Conservation (phyloP, 345 rosid genomes). For the Lepidium didymum region DNA sequence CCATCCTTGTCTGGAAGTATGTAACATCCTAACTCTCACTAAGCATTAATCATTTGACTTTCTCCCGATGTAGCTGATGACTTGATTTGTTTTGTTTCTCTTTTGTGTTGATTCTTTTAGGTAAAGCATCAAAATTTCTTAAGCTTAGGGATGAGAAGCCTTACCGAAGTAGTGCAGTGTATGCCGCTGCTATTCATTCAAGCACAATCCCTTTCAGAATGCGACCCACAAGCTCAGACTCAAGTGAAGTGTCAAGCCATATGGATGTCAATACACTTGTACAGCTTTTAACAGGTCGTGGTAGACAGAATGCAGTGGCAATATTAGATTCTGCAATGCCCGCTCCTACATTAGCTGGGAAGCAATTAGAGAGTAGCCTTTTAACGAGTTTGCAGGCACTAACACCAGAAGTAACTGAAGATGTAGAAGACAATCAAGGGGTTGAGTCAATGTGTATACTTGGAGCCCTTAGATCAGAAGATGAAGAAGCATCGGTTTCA, state of each 20-base stretch:
- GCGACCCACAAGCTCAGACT: slow-evolving; percentile 48
- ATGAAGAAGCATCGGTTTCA: slow-evolving; percentile 41
- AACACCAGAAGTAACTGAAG: slow-evolving; percentile 61
- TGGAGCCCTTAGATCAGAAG: slow-evolving; percentile 63
- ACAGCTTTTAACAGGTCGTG: slow-evolving; percentile 55
- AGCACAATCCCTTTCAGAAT: slow-evolving; percentile 61
- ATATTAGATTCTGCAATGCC: slow-evolving; percentile 81
- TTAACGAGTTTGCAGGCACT: slow-evolving; percentile 46
- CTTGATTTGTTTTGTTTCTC: background rate
- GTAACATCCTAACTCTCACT: slow-evolving; percentile 10
- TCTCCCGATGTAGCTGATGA: background rate
- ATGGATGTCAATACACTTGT: slow-evolving; percentile 51
- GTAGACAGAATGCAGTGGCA: slow-evolving; percentile 60
- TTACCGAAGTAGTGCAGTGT: slow-evolving; percentile 75
- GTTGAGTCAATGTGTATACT: slow-evolving; percentile 63
- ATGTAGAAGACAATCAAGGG: slow-evolving; percentile 54
- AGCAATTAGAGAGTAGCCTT: slow-evolving; percentile 37
- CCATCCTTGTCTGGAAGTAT: slow-evolving; percentile 67
- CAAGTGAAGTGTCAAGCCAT: slow-evolving; percentile 43
- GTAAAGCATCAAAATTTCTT: slow-evolving; percentile 58
- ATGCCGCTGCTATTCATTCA: slow-evolving; percentile 82
- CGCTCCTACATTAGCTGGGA: slow-evolving; percentile 50
- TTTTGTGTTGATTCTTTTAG: slow-evolving; percentile 26
- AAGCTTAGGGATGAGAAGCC: slow-evolving; percentile 59
- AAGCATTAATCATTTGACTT: background rate